Evolutionary conservation across 2,329 filamentous ascomycete species (phyloP), one percentile per base, ranked within the genome.

Genomic region (Exophiala lecanii-corni): DNA sequence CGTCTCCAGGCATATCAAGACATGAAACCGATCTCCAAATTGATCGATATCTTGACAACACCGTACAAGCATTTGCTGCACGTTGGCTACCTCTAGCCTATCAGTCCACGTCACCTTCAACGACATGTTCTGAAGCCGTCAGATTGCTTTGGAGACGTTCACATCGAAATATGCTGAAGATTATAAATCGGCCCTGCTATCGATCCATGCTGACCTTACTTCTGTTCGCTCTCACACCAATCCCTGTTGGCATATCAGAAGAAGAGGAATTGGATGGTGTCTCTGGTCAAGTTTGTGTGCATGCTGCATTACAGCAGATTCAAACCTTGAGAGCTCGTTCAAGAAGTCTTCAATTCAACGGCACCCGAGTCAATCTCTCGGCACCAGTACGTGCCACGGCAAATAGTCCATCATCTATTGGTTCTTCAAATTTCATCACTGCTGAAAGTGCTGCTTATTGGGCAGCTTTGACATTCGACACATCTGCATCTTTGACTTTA

Each of bases 391-490:
- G 38, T 5, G 21, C 41, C 30, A 26, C 39, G 2, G 42, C 41
- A 20, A 36, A 41, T 7, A 49, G 46, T 33, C 46, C 58, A 57
- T 4, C 53, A 57, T 36, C 57, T 58, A 1, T 55, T 59, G 6
- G 59, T 57, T 4, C 57, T 55, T 1, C 41, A 17, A 57, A 60
- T 26, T 68, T 67, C 30, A 61, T 69, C 7, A 59, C 57, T 4
- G 57, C 62, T 2, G 67, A 70, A 45, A 68, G 60, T 38, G 65
- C 58, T 12, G 63, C 61, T 0, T 69, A 68, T 42, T 70, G 66
- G 66, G 63, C 65, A 0, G 67, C 66, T 3, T 41, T 70, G 4
- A 67, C 65, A 0, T 70, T 68, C 19, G 67, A 69, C 31, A 69
- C 67, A 0, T 68, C 65, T 0, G 63, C 64, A 1, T 68, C 67